phyloP scores from a whole-genome alignment of 169 alveolate genomes.

The Plasmodium blacklocki region DNA sequence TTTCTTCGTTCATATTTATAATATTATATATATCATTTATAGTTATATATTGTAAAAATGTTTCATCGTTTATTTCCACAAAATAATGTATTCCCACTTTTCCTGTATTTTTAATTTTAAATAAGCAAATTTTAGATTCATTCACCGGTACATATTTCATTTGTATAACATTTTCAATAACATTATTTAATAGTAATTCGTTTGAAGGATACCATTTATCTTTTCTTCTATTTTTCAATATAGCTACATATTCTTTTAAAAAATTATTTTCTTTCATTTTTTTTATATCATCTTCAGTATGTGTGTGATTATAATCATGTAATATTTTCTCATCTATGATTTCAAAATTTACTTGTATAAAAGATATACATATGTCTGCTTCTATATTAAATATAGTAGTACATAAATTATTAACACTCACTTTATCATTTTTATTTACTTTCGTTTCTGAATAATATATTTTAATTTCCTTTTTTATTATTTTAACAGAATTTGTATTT shows the following conservation, averaged over 20 bases:
- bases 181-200: background rate
- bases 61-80: conserved; percentile 48
- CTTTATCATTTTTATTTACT: conserved; percentile 18
- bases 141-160: conserved; percentile 52
- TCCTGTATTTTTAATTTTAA: conserved; percentile 71
- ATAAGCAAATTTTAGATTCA: conserved; percentile 32
- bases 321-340: conserved; percentile 20
- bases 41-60: conserved; percentile 33
- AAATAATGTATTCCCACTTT: conserved; percentile 26
- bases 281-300: background rate
- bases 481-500: conserved; percentile 19
- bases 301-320: conserved; percentile 1
- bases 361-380: conserved; percentile 63
- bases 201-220: background rate
- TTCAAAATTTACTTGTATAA: conserved; percentile 32
- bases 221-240: conserved; percentile 9
- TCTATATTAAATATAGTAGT: conserved; percentile 9
- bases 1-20: conserved; percentile 52
- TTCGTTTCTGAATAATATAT: conserved; percentile 41
- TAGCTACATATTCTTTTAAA: background rate
- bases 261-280: background rate
- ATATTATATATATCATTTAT: conserved; percentile 28
- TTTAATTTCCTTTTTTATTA: conserved; percentile 40
- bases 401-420: conserved; percentile 13
- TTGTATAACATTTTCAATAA: conserved; percentile 35